Conservation (phyloP, 2,329 filamentous ascomycete species). For the Plectosphaerella cucumerina region DNA sequence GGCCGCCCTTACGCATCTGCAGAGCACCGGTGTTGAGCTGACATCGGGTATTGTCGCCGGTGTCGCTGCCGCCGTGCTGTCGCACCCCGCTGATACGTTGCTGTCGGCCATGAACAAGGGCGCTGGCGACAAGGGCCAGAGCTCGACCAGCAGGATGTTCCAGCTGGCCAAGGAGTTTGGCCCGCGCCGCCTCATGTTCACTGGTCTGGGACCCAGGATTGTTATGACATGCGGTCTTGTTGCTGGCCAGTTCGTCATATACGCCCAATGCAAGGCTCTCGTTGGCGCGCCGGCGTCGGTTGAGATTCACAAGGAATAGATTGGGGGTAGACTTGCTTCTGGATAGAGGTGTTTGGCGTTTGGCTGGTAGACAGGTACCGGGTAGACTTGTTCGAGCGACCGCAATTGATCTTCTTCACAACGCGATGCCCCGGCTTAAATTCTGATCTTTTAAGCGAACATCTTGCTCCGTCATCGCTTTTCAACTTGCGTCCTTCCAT, state of each 20-base stretch:
- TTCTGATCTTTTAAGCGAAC: too few species aligned
- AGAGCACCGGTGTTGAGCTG: slow-evolving; percentile 80
- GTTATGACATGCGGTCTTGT: slow-evolving; percentile 51
- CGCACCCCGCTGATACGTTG: slow-evolving; percentile 75
- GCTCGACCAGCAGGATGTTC: slow-evolving; percentile 47
- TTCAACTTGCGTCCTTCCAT: too few species aligned
- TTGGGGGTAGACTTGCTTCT: background rate
- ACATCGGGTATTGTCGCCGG: slow-evolving; percentile 82
- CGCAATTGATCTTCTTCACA: too few species aligned
- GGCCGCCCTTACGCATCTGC: slow-evolving; percentile 61
- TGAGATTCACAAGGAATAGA: slow-evolving; percentile 46
- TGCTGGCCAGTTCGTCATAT: slow-evolving; percentile 51
- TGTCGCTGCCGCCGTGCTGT: slow-evolving; percentile 83
- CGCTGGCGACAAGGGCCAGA: slow-evolving; percentile 42
- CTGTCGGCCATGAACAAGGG: slow-evolving; percentile 54
- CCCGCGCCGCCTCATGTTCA: slow-evolving; percentile 39
- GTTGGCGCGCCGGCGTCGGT: slow-evolving; percentile 47
- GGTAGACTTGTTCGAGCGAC: too few species aligned
- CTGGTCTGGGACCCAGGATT: slow-evolving; percentile 45
- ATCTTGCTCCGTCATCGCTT: too few species aligned
- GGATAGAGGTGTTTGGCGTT: background rate
- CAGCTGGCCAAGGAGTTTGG: slow-evolving; percentile 48
- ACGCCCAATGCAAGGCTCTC: slow-evolving; percentile 49
- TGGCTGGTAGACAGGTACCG: background rate
- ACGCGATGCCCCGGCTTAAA: too few species aligned